Base-by-base conservation (phyloP, 2,329 filamentous ascomycete genomes). In the Pyrenochaeta sp. region DNA sequence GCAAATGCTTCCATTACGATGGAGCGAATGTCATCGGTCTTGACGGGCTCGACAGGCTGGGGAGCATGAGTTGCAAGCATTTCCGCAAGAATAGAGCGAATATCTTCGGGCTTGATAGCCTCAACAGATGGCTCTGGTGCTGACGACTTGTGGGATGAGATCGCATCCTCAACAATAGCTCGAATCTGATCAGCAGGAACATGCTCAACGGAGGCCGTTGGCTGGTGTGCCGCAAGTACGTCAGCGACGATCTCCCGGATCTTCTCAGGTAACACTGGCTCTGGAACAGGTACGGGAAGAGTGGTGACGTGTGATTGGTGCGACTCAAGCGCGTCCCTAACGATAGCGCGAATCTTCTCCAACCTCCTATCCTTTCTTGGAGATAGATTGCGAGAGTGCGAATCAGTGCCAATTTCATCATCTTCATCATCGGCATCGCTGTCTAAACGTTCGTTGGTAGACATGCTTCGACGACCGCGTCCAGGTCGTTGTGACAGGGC, bases 361-460 rank as follows among this genome's bases (percentile, higher is more conserved):
- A 93, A 78, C 67, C 88, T 92, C 68, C 89, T 89, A 72, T 96
- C 92, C 60, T 89, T 86, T 56, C 87, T 86, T 19, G 93, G 92
- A 66, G 93, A 97, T 66, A 89, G 84, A 5, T 91, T 90, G 50
- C 91, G 88, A 54, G 73, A 87, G 84, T 61, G 83, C 79, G 58
- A 67, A 73, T 77, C 55, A 15, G 69, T 89, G 69, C 80, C 81
- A 42, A 82, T 79, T 39, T 85, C 91, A 24, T 97, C 93, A 65
- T 96, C 93, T 72, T 97, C 93, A 61, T 97, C 93, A 74, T 98
- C 94, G 10, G 95, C 94, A 78, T 98, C 95, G 73, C 94, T 97
- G 58, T 96, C 88, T 47, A 86, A 83, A 3, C 82, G 80, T 30
- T 92, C 90, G 39, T 73, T 76, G n/a, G 83, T 86, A 46, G 91